Percentiles rank a stretch among this genome's conserved stretches.
Conservation (phyloP, 1,284 basidiomycete genomes). For the Lentinus polychrous region DNA sequence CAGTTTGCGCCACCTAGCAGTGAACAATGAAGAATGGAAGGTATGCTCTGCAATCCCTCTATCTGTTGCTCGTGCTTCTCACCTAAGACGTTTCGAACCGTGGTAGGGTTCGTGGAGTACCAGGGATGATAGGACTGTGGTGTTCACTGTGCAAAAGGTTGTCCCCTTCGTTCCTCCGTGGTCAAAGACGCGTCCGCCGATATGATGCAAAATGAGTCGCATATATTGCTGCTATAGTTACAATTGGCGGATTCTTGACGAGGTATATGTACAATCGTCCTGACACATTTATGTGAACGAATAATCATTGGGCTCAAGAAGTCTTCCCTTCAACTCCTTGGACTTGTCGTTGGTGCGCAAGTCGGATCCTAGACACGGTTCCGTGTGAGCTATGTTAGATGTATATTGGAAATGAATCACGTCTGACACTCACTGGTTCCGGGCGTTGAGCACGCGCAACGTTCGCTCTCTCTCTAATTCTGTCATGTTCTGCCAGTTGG, state of each 20-base stretch:
- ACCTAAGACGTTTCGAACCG: neutral
- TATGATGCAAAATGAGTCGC: no score
- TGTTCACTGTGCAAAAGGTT: neutral
- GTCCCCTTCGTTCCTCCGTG: neutral
- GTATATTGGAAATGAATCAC: neutral
- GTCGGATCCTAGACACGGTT: neutral
- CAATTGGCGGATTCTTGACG: no score
- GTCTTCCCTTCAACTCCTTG: neutral
- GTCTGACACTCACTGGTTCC: slow-evolving; percentile 9
- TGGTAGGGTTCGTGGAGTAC: neutral
- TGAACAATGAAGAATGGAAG: neutral
- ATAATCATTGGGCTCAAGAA: neutral
- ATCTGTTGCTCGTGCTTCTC: neutral
- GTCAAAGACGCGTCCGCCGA: neutral
- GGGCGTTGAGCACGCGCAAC: slow-evolving; percentile 6
- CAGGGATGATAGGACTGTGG: neutral
- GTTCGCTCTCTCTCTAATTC: slow-evolving; percentile 9
- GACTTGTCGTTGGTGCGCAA: slow-evolving; percentile 3
- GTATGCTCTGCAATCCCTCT: neutral
- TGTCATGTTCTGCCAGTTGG: slow-evolving; percentile 12
- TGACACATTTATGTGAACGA: neutral
- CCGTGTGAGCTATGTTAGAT: neutral
- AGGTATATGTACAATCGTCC: neutral
- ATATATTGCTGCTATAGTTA: no score
- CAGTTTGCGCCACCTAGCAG: neutral